A percentile compares a stretch with the other conserved stretches of the same genome.
Conservation (phyloP, 2,329 filamentous ascomycete species). For the Clathrospora elynae region DNA sequence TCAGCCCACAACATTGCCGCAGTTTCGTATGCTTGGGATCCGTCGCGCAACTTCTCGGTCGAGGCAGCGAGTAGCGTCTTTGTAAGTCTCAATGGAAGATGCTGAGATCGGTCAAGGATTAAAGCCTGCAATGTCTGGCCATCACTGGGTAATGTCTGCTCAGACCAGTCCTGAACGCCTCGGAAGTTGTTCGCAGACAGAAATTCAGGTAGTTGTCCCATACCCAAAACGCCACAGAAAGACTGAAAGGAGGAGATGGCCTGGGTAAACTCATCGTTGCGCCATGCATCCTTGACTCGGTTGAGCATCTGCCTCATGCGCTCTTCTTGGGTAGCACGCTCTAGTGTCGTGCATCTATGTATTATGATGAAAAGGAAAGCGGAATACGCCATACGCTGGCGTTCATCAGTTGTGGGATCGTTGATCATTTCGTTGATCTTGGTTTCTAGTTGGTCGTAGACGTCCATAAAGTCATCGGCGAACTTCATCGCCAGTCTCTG, state of each 20-base stretch:
- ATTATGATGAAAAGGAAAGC: slow-evolving; percentile 94
- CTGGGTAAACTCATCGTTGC: slow-evolving; percentile 68
- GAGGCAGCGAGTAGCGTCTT: slow-evolving; percentile 93
- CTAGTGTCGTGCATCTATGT: slow-evolving; percentile 79
- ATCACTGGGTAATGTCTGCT: slow-evolving; percentile 74
- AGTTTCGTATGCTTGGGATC: slow-evolving; percentile 72
- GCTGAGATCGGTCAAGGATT: slow-evolving; percentile 75
- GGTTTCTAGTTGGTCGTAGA: slow-evolving; percentile 84
- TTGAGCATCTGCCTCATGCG: slow-evolving; percentile 78
- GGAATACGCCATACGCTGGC: slow-evolving; percentile 81
- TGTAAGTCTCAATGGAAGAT: slow-evolving; percentile 80
- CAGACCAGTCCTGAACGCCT: slow-evolving; percentile 80
- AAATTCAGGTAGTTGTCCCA: slow-evolving; percentile 82
- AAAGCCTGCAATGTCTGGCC: slow-evolving; percentile 78
- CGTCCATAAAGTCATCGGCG: slow-evolving; percentile 84
- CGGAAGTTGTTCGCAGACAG: slow-evolving; percentile 74
- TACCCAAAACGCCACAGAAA: slow-evolving; percentile 79
- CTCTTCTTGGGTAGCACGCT: slow-evolving; percentile 70
- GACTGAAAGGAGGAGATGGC: slow-evolving; percentile 74
- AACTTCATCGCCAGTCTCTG: slow-evolving; percentile 88
- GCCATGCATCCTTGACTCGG: slow-evolving; percentile 83
- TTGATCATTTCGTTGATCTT: slow-evolving; percentile 81
- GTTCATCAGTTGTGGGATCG: slow-evolving; percentile 75
- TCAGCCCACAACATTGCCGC: slow-evolving; percentile 85
- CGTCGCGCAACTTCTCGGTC: slow-evolving; percentile 82